Percentiles rank a stretch among this genome's conserved stretches.
Evolutionary conservation across 2,329 filamentous ascomycete genomes (phyloP).

Genomic region (Botryotinia narcissicola): DNA sequence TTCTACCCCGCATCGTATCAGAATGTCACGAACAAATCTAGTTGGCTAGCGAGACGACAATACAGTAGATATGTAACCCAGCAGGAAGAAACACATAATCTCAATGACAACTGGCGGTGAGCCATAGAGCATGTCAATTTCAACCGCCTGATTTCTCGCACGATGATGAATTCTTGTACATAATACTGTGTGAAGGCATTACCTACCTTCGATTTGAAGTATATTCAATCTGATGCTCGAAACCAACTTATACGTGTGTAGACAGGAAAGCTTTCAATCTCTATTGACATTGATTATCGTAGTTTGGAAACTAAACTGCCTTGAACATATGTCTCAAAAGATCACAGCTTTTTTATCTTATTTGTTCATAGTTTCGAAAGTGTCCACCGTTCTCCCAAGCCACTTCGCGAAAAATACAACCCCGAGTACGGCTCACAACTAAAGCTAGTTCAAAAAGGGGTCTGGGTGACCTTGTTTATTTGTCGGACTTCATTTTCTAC

Average conservation of each 20-base stretch:
- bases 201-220: too few relatives aligned
- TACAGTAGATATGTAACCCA: neutral
- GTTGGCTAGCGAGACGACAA: neutral
- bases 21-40: neutral
- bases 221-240: neutral
- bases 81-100: neutral
- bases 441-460: neutral
- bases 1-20: neutral
- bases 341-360: neutral
- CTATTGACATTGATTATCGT: neutral
- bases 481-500: neutral
- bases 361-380: neutral
- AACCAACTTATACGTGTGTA: neutral
- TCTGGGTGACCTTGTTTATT: neutral
- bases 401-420: neutral
- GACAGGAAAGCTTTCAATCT: neutral
- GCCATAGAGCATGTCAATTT: neutral
- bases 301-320: neutral
- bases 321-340: neutral
- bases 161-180: neutral
- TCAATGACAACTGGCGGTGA: neutral
- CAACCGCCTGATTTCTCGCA: neutral
- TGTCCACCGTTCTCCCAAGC: neutral
- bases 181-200: fast-evolving
- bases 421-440: neutral